Percentiles rank a stretch among this genome's conserved stretches.
These are phyloP conservation scores for Pyrus communis DNA, from an alignment of 306 rosid genomes.

Conservation along the genomic window DNA sequence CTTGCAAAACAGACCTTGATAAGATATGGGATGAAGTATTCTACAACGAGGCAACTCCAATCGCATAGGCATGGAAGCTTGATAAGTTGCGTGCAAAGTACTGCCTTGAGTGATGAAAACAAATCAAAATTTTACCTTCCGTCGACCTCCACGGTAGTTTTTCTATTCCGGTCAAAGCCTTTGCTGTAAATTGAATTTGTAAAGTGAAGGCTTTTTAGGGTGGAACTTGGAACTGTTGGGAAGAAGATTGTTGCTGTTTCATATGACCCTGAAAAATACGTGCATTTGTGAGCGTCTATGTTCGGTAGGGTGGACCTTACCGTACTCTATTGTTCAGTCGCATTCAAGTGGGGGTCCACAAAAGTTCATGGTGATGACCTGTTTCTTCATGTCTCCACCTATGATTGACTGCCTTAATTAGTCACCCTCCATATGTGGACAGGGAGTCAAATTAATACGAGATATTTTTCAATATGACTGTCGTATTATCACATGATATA, in stretches of 20 bases:
- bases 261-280: background rate
- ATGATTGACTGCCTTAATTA: background rate
- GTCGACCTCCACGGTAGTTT: background rate
- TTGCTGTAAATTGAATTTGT: conserved; percentile 1
- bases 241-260: background rate
- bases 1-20: conserved; percentile 47
- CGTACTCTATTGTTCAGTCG: background rate
- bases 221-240: background rate
- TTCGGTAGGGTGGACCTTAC: background rate
- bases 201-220: background rate
- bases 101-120: conserved; percentile 28
- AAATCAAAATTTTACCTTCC: background rate
- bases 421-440: background rate
- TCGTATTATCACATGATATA: too few relatives aligned
- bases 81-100: conserved; percentile 62
- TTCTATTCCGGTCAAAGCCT: too few relatives aligned
- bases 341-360: conserved; percentile 1
- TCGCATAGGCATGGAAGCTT: conserved; percentile 61
- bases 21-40: conserved; percentile 83
- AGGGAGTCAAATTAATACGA: too few relatives aligned
- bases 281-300: background rate
- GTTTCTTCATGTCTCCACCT: background rate
- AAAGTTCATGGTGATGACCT: background rate
- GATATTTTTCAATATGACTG: rapidly evolving
- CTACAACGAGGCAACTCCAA: conserved; percentile 56